Base-by-base conservation (phyloP, 768 basidiomycete genomes). In the Boletus pseudo-olivaceus region DNA sequence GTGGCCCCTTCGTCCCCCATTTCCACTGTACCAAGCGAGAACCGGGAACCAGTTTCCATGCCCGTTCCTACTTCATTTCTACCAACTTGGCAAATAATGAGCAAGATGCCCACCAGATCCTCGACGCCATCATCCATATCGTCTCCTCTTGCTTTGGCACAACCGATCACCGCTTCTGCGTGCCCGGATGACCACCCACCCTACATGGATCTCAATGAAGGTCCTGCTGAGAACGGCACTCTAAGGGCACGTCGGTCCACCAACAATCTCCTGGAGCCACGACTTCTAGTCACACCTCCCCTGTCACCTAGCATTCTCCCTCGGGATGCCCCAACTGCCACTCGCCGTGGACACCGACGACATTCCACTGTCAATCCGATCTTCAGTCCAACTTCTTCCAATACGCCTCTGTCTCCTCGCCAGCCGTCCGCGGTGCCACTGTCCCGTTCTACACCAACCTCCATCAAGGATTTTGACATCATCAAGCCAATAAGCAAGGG, bases 401-500 rank as follows among this genome's bases (percentile, higher is more conserved):
- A 61, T 38, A 67, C 72, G 61, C 91, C 93, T 1, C 74, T 95
- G 2, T 98, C 97, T 17, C 97, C 97, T 32, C 82, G 96, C 26
- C 83, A 96, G 54, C 78, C 90, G 8, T 84, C 93, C 5, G 78
- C 81, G 7, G 86, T 85, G 1, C 90, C 93, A 1, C 72, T 90
- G 37, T 80, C 91, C 32, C 82, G 93, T 26, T 83, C 90, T 17
- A 85, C 84, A 11, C 84, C 91, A 2, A 88, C 95, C 4, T 96
- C 95, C 6, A 98, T 98, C 74, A 98, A 94, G 71, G 97, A 99
- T 70, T 99, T 99, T 64, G 96, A 98, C 66, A 87, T 99, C 67
- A 96, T 99, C 78, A 99, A 99, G 72, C 97, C 97, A 4, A 99
- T 99, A 69, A 93, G 90, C 70, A 98, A 98, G 67, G 97, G 97